phyloP scores from a whole-genome alignment of 345 rosid species.

The Gossypium herbaceum region DNA sequence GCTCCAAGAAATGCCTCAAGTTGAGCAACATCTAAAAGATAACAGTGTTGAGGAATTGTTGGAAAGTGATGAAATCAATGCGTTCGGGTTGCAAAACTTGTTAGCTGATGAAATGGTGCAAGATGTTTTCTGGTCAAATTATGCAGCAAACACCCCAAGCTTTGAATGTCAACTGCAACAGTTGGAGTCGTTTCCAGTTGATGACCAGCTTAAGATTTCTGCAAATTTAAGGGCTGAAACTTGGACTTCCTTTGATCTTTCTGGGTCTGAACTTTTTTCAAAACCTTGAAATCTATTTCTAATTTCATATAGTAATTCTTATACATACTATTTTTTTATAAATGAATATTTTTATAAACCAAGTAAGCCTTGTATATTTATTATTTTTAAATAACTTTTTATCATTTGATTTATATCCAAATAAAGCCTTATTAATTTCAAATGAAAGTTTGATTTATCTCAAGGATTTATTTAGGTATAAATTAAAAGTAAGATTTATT shows the following conservation, averaged over 20 bases:
- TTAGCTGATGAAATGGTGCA: conserved; percentile 42
- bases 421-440: background rate
- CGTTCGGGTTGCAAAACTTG: conserved; percentile 27
- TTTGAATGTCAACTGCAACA: conserved; percentile 34
- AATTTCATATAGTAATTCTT: background rate
- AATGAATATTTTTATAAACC: too few species aligned
- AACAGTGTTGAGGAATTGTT: conserved; percentile 12
- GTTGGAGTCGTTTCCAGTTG: conserved; percentile 24
- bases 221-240: conserved; percentile 38
- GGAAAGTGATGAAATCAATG: conserved; percentile 21
- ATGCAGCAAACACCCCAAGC: conserved; percentile 10
- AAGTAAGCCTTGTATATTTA: too few species aligned
- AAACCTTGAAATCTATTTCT: conserved; percentile 25
- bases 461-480: conserved; percentile 1
- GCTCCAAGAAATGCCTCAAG: conserved; percentile 9
- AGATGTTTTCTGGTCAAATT: conserved; percentile 33
- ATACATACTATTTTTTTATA: background rate
- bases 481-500: background rate
- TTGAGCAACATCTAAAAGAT: too few species aligned
- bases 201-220: conserved; percentile 37
- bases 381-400: background rate
- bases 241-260: conserved; percentile 57
- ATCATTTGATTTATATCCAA: background rate
- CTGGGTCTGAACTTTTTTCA: conserved; percentile 42
- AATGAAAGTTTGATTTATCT: background rate